Conservation (phyloP, 164 flowering plant species). For the Magnolia officinalis region DNA sequence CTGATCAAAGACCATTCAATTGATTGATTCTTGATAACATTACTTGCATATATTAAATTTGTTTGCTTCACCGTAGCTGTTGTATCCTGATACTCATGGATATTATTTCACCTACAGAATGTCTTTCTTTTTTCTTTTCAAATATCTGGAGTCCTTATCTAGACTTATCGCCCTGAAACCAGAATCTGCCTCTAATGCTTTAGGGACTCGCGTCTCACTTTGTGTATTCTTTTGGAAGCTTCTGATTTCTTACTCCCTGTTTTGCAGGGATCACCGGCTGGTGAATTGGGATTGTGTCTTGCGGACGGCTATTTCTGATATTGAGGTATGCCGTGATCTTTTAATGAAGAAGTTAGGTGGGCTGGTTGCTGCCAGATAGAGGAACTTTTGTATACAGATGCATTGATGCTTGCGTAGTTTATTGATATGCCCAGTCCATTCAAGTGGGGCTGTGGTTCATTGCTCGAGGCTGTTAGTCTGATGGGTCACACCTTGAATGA, state of each 20-base stretch:
- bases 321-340: constrained; percentile 54
- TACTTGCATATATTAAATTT: not conserved
- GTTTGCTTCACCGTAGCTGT: not conserved
- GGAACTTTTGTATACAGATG: not conserved
- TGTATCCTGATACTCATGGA: too few species aligned
- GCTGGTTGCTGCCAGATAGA: not conserved
- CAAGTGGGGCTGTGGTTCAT: not conserved
- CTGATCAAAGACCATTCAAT: not conserved
- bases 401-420: not conserved
- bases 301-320: constrained; percentile 94
- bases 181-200: not conserved
- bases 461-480: not conserved
- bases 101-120: not conserved
- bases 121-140: not conserved
- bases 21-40: not conserved
- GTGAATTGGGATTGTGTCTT: constrained; percentile 97
- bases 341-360: not conserved
- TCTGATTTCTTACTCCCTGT: constrained; percentile 1
- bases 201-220: not conserved
- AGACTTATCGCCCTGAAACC: not conserved
- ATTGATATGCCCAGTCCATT: not conserved
- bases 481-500: not conserved
- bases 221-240: constrained; percentile 8
- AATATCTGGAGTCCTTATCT: not conserved
- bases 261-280: constrained; percentile 71